Percentiles rank a stretch among this genome's conserved stretches.
These are phyloP conservation scores for Phytophthora quininea DNA, from an alignment of 352 stramenopile genomes.

Conservation along the genomic window DNA sequence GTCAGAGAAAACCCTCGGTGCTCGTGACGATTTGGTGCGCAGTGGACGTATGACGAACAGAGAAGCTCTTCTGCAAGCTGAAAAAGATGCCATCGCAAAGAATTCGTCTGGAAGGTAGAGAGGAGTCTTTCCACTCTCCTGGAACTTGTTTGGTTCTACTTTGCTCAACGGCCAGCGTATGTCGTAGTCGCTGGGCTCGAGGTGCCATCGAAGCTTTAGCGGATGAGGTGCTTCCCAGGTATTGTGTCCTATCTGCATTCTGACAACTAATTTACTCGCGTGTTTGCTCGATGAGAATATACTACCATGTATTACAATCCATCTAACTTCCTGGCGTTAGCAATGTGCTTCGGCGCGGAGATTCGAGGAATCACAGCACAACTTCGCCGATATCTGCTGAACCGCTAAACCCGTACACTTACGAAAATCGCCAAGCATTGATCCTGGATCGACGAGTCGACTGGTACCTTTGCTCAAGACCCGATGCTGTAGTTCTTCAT, in stretches of 20 bases:
- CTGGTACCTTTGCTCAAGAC: constrained; percentile 47
- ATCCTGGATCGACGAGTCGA: constrained; percentile 49
- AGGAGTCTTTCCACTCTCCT: constrained; percentile 16
- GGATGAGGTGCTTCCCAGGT: constrained; percentile 42
- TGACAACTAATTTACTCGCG: constrained; percentile 21
- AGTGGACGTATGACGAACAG: constrained; percentile 75
- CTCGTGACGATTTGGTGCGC: constrained; percentile 70
- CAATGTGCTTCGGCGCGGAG: too few species aligned
- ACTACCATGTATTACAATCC: neutral
- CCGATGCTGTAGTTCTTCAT: constrained; percentile 61
- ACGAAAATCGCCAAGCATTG: constrained; percentile 51
- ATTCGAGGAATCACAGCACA: neutral
- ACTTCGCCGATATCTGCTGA: neutral
- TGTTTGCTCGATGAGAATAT: constrained; percentile 27
- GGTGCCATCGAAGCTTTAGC: constrained; percentile 30
- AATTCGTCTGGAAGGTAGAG: constrained; percentile 50
- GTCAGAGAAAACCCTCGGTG: constrained; percentile 67
- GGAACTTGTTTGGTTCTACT: constrained; percentile 15
- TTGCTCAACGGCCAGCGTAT: constrained; percentile 37
- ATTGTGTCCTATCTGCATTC: constrained; percentile 25
- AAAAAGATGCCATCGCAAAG: constrained; percentile 33
- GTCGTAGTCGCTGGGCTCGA: constrained; percentile 30
- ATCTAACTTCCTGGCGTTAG: too few species aligned
- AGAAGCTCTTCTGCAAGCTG: constrained; percentile 70
- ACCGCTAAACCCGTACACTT: constrained; percentile 61